A percentile compares a stretch with the other conserved stretches of the same genome.
Evolutionary conservation across 2,329 filamentous ascomycete species (phyloP).

Genomic region (Aspergillus texensis): DNA sequence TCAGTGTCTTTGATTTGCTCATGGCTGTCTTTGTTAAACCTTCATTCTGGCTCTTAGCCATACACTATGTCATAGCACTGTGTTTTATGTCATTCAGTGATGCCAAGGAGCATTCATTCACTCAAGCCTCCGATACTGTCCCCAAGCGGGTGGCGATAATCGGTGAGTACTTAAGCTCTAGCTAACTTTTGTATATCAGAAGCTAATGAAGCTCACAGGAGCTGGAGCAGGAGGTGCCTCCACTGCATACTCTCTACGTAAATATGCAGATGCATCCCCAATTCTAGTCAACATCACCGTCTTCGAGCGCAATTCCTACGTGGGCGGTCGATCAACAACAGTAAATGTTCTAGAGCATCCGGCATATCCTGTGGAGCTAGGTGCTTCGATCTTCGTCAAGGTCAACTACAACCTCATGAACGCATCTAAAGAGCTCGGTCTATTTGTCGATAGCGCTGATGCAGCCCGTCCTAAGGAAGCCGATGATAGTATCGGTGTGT

Average conservation of each 20-base stretch:
- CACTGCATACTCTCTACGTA: constrained; percentile 77
- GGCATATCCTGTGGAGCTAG: constrained; percentile 74
- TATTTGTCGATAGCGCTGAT: constrained; percentile 57
- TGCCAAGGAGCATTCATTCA: constrained; percentile 29
- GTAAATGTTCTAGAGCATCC: constrained; percentile 74
- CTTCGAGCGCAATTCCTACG: constrained; percentile 75
- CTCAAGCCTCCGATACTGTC: constrained; percentile 12
- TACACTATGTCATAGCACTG: constrained; percentile 16
- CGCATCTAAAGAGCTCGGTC: constrained; percentile 70
- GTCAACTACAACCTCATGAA: constrained; percentile 81
- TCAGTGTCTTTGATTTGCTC: background rate
- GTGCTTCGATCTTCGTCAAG: constrained; percentile 87
- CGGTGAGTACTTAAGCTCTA: constrained; percentile 25
- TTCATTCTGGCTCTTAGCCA: constrained; percentile 9
- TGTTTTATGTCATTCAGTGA: constrained; percentile 22
- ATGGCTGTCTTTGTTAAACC: constrained; percentile 14
- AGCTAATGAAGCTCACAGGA: constrained; percentile 55
- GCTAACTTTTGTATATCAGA: background rate
- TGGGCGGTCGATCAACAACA: constrained; percentile 87
- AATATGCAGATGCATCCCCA: constrained; percentile 65
- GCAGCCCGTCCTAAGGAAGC: constrained; percentile 51
- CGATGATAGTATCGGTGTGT: constrained; percentile 69
- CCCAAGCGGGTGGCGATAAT: constrained; percentile 40
- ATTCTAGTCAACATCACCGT: constrained; percentile 77
- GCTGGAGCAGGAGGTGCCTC: constrained; percentile 88